Evolutionary conservation across 2,329 filamentous ascomycete species (phyloP), one percentile per base, ranked within the genome.

Genomic region (Dothiorella sarmentorum): DNA sequence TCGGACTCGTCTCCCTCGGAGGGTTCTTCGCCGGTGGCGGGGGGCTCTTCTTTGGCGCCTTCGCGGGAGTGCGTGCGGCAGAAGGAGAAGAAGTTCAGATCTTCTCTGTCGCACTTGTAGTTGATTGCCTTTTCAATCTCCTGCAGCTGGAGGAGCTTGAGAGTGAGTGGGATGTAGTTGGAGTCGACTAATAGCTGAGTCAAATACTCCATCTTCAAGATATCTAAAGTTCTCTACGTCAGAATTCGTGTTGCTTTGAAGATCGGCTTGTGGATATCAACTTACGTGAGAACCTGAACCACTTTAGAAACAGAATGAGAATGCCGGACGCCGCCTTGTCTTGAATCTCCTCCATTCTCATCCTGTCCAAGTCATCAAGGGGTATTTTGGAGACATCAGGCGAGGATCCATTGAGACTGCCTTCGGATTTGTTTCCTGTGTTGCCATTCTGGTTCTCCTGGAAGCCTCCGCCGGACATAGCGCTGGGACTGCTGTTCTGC

Each of bases 201-300:
- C 68, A 99, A 78, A 68, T 97, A 97, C 74, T 99, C 94, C 65
- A 94, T 97, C 70, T 97, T 96, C 63, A 99, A 78, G 26, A 97
- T 84, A 70, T 99, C 91, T 95, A 5, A 26, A 4, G 4, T n/a
- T 43, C 4, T 18, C 13, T 45, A 67, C 59, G 61, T 64, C 58
- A 72, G 22, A 17, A 29, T 13, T 44, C n/a, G n/a, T n/a, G n/a
- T n/a, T n/a, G n/a, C n/a, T n/a, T 2, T 31, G 29, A 4, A 3
- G 29, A 31, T 11, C 29, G 2, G 15, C 15, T 31, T 31, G 10
- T 13, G 29, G 29, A 31, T 24, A n/a, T 38, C 26, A 31, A 79
- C 90, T 79, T 78, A 95, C 91, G 94, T 60, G 91, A 97, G 56
- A 96, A 79, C 71, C 96, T 95, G 67, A 97, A 88, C 94, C 94